Evolutionary conservation across 495 filamentous ascomycete species (phyloP).

Genomic region (Thermothielavioides terrestris): DNA sequence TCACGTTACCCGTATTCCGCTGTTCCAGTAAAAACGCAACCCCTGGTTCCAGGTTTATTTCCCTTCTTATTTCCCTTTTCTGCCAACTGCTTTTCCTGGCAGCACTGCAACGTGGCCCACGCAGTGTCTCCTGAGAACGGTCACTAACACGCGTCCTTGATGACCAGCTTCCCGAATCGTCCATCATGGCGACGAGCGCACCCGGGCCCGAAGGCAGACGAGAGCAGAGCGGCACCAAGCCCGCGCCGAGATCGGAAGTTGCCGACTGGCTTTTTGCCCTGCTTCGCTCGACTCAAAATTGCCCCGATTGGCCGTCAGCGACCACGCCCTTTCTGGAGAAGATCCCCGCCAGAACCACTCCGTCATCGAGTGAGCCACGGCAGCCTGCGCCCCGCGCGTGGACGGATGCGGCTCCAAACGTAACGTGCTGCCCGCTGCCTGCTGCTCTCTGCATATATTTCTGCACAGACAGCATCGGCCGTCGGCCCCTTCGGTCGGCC

Average conservation of each 20-base stretch:
- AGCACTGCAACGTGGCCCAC: slow-evolving; percentile 8
- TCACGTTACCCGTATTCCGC: too few relatives aligned
- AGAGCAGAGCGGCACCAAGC: background rate
- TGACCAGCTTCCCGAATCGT: slow-evolving; percentile 25
- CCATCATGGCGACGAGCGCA: slow-evolving; percentile 6
- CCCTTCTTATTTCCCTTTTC: background rate
- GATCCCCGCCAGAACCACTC: slow-evolving; percentile 7
- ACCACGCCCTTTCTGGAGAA: slow-evolving; percentile 8
- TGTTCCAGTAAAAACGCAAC: too few relatives aligned
- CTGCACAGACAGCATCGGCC: background rate
- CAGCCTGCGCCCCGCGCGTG: background rate
- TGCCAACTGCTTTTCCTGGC: slow-evolving; percentile 8
- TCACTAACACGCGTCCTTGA: slow-evolving; percentile 2
- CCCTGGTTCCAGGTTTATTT: too few relatives aligned
- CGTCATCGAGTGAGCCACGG: background rate
- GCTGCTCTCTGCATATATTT: background rate
- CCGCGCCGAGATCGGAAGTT: slow-evolving; percentile 26
- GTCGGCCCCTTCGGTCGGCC: background rate
- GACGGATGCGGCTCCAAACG: slow-evolving; percentile 6
- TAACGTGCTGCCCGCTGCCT: too few relatives aligned
- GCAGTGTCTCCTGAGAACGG: background rate
- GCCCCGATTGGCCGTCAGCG: slow-evolving; percentile 18
- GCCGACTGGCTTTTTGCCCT: slow-evolving; percentile 12
- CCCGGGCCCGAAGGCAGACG: background rate
- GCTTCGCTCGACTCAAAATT: slow-evolving; percentile 7